phyloP scores from a whole-genome alignment of 176 grass and related monocot species.

The Oryza officinalis region DNA sequence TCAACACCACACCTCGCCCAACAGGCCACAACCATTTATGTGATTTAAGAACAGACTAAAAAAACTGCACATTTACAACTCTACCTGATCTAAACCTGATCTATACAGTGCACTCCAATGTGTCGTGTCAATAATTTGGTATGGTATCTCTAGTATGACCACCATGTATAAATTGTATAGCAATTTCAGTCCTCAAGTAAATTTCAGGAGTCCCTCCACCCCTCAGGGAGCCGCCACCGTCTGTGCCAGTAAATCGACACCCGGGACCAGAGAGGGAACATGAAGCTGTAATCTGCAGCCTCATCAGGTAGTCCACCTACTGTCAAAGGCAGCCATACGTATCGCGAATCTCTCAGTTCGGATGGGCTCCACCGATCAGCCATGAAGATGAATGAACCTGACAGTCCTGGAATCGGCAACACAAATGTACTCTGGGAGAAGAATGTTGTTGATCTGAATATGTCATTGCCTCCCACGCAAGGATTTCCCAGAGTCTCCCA shows the following conservation, averaged over 20 bases:
- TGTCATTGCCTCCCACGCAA: conserved; percentile 76
- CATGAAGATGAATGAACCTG: conserved; percentile 93
- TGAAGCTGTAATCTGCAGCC: conserved; percentile 92
- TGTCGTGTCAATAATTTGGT: conserved; percentile 43
- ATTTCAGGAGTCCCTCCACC: conserved; percentile 66
- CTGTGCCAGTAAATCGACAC: conserved; percentile 95
- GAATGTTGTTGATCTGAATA: conserved; percentile 81
- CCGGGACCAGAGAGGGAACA: conserved; percentile 91
- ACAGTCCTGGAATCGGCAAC: conserved; percentile 65
- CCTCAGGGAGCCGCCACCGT: conserved; percentile 72
- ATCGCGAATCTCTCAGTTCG: conserved; percentile 73
- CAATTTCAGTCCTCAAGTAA: conserved; percentile 19
- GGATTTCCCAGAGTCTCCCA: conserved; percentile 94
- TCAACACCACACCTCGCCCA: conserved; percentile 22
- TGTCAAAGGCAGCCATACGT: conserved; percentile 83
- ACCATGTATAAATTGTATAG: conserved; percentile 21
- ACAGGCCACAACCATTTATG: conserved; percentile 2
- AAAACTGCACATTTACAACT: conserved; percentile 56
- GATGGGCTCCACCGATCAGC: conserved; percentile 96
- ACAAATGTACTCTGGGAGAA: conserved; percentile 96
- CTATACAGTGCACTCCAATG: conserved; percentile 43
- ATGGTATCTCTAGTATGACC: conserved; percentile 40
- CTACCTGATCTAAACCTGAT: conserved; percentile 44
- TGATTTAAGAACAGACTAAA: conserved; percentile 33
- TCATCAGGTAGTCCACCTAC: conserved; percentile 82